Evolutionary conservation across 352 stramenopile species (phyloP), one percentile per base, ranked within the genome.

Genomic region (Thraustotheca clavata): DNA sequence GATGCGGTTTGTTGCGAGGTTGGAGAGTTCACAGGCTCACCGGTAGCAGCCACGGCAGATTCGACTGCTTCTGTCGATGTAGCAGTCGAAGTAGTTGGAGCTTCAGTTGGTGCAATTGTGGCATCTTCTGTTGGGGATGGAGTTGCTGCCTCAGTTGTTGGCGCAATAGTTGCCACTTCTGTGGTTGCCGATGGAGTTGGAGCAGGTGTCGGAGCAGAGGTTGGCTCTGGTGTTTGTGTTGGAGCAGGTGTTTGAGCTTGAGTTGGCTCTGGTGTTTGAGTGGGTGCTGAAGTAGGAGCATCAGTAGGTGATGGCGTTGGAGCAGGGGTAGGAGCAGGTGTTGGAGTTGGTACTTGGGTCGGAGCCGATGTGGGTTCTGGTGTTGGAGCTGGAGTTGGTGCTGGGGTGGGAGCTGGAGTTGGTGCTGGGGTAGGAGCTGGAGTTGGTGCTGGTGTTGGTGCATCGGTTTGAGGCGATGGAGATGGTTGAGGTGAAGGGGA

Each of bases 241-340:
- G 29, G 5, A 0, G 29, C 18, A 14, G 52, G 52, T 11, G 52
- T 12, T 14, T 34, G 2, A 11, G 5, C 49, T 1, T 34, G 29
- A 3, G 12, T 0, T 6, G 52, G 52, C 0, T 6, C 32, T 2
- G 52, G 16, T n/a, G 31, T 22, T 3, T 34, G 29, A 5, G 12
- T n/a, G 2, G 52, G 52, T 2, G 29, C 5, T 29, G 52, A n/a
- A 3, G 18, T 41, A 8, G 52, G 29, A 2, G 1, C 4, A 4
- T 41, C 20, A 3, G 48, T 24, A 18, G 63, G 26, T 31, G 36
- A 67, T 11, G 59, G 49, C 27, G 62, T 50, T 46, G 69, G 46
- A 4, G 49, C 22, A 1, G 63, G 34, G 34, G 52, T 68, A 34
- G 34, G 62, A 24, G 2, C 34, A 60, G 60, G 36, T 0, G 43